These are phyloP conservation scores for Effrenium voratum DNA, from an alignment of 73 alveolate species.

Conservation along the genomic window DNA sequence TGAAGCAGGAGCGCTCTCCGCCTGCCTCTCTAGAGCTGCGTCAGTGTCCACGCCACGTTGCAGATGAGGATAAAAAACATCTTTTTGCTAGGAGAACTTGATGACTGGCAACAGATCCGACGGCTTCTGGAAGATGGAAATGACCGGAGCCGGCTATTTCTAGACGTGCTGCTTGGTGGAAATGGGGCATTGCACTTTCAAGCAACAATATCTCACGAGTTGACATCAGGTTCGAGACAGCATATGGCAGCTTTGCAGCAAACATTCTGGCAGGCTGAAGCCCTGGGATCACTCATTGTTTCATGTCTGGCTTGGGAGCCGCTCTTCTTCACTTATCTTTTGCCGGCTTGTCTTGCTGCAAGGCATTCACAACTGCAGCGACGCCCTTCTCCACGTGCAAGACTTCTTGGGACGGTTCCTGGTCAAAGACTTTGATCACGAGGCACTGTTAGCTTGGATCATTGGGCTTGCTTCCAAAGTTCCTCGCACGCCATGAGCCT, in stretches of 20 bases:
- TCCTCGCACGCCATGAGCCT: not conserved
- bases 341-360: not conserved
- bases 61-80: no score
- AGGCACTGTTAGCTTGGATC: not conserved
- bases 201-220: not conserved
- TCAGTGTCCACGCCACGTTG: no score
- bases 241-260: not conserved
- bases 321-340: not conserved
- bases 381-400: conserved; percentile 5
- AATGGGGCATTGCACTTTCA: not conserved
- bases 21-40: no score
- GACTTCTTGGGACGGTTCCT: conserved; percentile 63
- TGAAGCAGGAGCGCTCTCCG: no score
- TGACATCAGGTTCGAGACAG: conserved; percentile 16
- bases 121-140: not conserved
- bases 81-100: not conserved
- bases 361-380: conserved; percentile 45
- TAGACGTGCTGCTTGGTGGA: not conserved
- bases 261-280: not conserved
- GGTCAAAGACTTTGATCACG: conserved; percentile 52
- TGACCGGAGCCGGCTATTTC: conserved; percentile 1
- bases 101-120: conserved; percentile 6
- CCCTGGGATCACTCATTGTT: not conserved
- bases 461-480: not conserved
- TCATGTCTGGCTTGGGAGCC: not conserved